Conservation (phyloP, 768 basidiomycete species). For the Albatrellus ellisii region DNA sequence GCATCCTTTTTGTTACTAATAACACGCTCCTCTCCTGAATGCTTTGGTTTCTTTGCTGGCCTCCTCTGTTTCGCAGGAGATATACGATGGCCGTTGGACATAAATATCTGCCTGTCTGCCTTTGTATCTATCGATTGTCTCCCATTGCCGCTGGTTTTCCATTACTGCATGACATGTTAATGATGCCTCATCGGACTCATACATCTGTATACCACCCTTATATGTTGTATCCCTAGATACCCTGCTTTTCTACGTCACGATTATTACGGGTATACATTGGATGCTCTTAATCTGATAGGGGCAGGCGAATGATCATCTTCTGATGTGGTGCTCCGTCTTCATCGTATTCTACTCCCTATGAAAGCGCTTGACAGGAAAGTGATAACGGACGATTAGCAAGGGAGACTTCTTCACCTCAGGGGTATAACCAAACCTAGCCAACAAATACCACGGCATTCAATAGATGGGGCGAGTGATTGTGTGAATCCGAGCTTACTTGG, state of each 20-base stretch:
- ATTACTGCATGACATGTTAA: not conserved
- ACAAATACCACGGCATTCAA: conserved; percentile 13
- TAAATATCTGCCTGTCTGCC: not conserved
- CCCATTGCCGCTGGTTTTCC: not conserved
- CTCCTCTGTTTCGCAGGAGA: no score
- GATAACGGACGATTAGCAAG: conserved; percentile 8
- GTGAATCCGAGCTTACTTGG: conserved; percentile 40
- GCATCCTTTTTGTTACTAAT: conserved; percentile 7
- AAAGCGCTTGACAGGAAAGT: conserved; percentile 3
- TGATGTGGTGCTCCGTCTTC: conserved; percentile 83
- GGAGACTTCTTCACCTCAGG: conserved; percentile 36
- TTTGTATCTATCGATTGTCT: not conserved
- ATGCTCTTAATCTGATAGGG: conserved; percentile 23
- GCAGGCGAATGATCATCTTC: conserved; percentile 55
- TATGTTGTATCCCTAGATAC: conserved; percentile 29
- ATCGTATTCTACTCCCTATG: conserved; percentile 60
- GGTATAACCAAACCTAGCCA: conserved; percentile 52
- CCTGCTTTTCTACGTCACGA: conserved; percentile 19
- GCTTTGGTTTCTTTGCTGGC: no score
- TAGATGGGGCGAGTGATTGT: conserved; percentile 14
- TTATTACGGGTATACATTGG: conserved; percentile 21
- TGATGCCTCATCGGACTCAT: not conserved
- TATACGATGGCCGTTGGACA: not conserved
- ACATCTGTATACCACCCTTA: conserved; percentile 18
- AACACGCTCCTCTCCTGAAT: conserved; percentile 3